Conservation (phyloP, 768 basidiomycete species). For the Boletus huronensis region DNA sequence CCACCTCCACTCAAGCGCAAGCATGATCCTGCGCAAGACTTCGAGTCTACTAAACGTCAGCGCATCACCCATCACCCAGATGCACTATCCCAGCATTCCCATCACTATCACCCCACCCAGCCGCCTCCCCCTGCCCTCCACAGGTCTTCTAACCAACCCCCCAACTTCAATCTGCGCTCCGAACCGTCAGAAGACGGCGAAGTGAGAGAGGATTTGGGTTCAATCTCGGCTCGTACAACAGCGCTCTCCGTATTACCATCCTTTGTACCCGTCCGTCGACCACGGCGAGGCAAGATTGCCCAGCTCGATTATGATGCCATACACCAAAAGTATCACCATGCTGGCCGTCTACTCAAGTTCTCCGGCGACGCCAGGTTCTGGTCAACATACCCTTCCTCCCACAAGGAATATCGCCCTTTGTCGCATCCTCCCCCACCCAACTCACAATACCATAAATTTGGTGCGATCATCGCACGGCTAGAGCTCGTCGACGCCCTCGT, state of each 20-base stretch:
- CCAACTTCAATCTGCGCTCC: constrained; percentile 31
- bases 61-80: constrained; percentile 27
- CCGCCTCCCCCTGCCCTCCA: constrained; percentile 17
- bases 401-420: constrained; percentile 63
- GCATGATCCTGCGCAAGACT: constrained; percentile 26
- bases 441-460: constrained; percentile 72
- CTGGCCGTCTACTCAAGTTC: constrained; percentile 76
- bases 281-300: constrained; percentile 55
- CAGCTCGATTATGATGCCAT: constrained; percentile 52
- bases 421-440: constrained; percentile 59
- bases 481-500: constrained; percentile 80
- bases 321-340: constrained; percentile 65
- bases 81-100: constrained; percentile 26
- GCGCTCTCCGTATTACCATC: constrained; percentile 33
- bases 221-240: constrained; percentile 21
- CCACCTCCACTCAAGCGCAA: constrained; percentile 39
- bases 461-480: constrained; percentile 70
- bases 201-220: constrained; percentile 38
- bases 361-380: constrained; percentile 78
- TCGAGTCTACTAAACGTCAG: constrained; percentile 30
- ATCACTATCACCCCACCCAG: constrained; percentile 29
- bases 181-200: constrained; percentile 48
- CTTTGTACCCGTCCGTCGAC: constrained; percentile 59
- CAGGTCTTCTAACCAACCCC: constrained; percentile 22
- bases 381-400: constrained; percentile 64